These are phyloP conservation scores for Closterium sp. DNA, from an alignment of 139 green algal genomes.

Conservation along the genomic window DNA sequence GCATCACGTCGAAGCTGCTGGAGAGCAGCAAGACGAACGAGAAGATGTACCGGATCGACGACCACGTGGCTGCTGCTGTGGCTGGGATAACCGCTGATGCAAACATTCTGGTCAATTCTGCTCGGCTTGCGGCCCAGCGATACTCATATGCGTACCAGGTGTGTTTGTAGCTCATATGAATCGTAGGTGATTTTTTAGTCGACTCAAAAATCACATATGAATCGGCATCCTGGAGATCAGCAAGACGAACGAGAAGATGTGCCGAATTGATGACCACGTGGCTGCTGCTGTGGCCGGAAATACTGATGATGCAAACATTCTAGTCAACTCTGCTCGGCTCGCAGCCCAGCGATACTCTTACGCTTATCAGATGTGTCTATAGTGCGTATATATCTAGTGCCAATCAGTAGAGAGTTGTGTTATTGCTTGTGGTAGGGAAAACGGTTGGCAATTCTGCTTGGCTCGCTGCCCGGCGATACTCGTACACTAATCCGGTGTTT, in stretches of 20 bases:
- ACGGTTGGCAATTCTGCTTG: slow-evolving; percentile 91
- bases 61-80: slow-evolving; percentile 92
- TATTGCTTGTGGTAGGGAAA: too few relatives aligned
- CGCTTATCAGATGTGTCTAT: too few relatives aligned
- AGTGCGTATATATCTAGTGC: too few relatives aligned
- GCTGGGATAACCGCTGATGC: slow-evolving; percentile 96
- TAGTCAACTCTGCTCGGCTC: slow-evolving; percentile 84
- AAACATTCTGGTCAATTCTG: slow-evolving; percentile 97
- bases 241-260: slow-evolving; percentile 99
- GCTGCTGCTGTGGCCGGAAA: slow-evolving; percentile 91
- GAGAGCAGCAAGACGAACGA: slow-evolving; percentile 65
- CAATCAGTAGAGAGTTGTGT: too few relatives aligned
- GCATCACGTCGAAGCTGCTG: slow-evolving; percentile 82
- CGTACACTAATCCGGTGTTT: too few relatives aligned
- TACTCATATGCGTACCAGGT: slow-evolving; percentile 67
- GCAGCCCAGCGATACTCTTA: slow-evolving; percentile 46
- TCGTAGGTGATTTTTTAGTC: too few relatives aligned
- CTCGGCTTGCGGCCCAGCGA: slow-evolving; percentile 53
- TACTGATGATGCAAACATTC: slow-evolving; percentile 97
- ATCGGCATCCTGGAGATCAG: too few relatives aligned
- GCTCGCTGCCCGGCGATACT: slow-evolving; percentile 47
- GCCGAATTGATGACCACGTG: slow-evolving; percentile 95
- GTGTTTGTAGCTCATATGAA: neutral
- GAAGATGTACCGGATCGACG: slow-evolving; percentile 99
- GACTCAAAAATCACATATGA: too few relatives aligned